A percentile compares a stretch with the other conserved stretches of the same genome.
These are phyloP conservation scores for Aspergillus sp. DNA, from an alignment of 2,329 filamentous ascomycete genomes.

Conservation along the genomic window DNA sequence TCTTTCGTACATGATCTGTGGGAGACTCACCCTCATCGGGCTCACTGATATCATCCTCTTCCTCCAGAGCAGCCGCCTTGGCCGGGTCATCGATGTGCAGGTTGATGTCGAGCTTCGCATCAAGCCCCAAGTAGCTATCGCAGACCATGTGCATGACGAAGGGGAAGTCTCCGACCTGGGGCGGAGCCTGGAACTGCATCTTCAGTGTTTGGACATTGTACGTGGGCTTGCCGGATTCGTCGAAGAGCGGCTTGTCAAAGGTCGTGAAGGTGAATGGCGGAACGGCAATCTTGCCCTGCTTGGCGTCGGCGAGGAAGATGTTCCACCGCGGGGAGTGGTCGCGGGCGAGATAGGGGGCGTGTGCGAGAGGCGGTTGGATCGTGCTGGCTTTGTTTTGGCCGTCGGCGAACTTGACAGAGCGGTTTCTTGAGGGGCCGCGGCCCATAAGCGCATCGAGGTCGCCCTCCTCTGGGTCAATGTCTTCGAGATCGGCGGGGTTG, in stretches of 20 bases:
- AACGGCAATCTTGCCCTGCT: constrained; percentile 94
- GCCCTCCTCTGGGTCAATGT: constrained; percentile 89
- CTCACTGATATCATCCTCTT: constrained; percentile 95
- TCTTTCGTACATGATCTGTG: constrained; percentile 22
- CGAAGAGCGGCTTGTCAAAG: constrained; percentile 88
- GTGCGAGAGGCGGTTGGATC: constrained; percentile 80
- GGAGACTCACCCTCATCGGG: constrained; percentile 85
- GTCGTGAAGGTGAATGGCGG: constrained; percentile 93
- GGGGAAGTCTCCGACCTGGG: constrained; percentile 88
- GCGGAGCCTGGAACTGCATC: constrained; percentile 94
- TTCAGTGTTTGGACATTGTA: constrained; percentile 96
- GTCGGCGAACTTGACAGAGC: constrained; percentile 63
- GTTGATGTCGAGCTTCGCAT: constrained; percentile 88
- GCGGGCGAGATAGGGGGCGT: constrained; percentile 87
- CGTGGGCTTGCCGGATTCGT: constrained; percentile 79
- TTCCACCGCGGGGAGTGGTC: constrained; percentile 92
- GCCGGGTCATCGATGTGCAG: constrained; percentile 86
- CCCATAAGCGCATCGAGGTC: constrained; percentile 85
- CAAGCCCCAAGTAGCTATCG: constrained; percentile 93
- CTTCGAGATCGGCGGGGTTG: constrained; percentile 79
- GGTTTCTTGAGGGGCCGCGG: constrained; percentile 67
- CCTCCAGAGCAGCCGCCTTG: constrained; percentile 78
- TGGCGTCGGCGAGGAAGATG: constrained; percentile 90
- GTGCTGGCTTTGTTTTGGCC: constrained; percentile 62
- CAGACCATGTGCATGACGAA: constrained; percentile 94